A percentile compares a stretch with the other conserved stretches of the same genome.
Conservation (phyloP, 257 asterid species). For the Fraxinus cuspidata region DNA sequence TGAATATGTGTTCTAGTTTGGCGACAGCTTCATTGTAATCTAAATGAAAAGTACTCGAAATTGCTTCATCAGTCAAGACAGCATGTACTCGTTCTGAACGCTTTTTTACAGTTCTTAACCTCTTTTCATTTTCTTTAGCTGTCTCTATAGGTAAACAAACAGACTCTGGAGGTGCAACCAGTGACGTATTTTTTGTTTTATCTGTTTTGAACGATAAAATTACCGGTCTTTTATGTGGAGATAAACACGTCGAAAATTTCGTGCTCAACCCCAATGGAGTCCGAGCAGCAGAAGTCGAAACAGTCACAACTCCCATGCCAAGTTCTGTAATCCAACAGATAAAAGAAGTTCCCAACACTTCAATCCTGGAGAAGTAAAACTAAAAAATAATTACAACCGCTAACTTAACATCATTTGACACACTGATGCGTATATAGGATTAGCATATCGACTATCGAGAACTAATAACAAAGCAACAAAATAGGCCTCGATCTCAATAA, state of each 20-base stretch:
- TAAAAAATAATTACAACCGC: background rate
- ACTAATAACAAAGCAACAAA: no score
- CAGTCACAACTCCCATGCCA: constrained; percentile 60
- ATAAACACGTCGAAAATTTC: constrained; percentile 34
- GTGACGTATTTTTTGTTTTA: constrained; percentile 47
- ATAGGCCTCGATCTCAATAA: no score
- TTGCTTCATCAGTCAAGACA: constrained; percentile 47
- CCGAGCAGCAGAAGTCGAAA: constrained; percentile 49
- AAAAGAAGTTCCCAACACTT: background rate
- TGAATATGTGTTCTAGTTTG: constrained; percentile 64
- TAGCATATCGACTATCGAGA: background rate
- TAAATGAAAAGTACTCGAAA: constrained; percentile 53
- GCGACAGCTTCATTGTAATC: constrained; percentile 89
- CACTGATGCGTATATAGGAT: background rate
- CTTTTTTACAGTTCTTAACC: constrained; percentile 41
- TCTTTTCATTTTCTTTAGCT: constrained; percentile 50
- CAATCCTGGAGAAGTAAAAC: constrained; percentile 1
- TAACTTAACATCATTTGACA: background rate
- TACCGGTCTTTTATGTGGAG: constrained; percentile 53
- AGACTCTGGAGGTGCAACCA: constrained; percentile 59
- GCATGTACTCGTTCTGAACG: constrained; percentile 47
- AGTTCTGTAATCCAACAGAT: constrained; percentile 22
- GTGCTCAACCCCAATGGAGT: constrained; percentile 45
- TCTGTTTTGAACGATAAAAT: constrained; percentile 59
- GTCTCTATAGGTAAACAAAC: constrained; percentile 54